Conservation (phyloP, 192 early-diverging fungal species). For the Coemansia sp. region DNA sequence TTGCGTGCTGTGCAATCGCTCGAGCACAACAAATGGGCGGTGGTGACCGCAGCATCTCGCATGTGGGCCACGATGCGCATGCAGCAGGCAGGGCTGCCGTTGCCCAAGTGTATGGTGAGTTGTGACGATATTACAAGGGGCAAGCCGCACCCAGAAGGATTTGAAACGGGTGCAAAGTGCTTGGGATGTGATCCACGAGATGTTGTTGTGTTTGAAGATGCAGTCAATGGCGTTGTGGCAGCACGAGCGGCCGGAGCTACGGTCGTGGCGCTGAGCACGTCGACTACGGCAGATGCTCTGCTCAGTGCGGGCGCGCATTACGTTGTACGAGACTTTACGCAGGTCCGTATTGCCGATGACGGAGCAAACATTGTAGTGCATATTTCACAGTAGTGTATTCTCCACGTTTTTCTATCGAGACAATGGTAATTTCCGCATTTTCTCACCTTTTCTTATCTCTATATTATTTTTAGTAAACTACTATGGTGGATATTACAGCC, state of each 20-base stretch:
- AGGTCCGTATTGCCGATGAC: slow-evolving; percentile 2
- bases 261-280: slow-evolving; percentile 33
- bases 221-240: slow-evolving; percentile 35
- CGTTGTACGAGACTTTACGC: slow-evolving; percentile 18
- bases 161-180: slow-evolving; percentile 11
- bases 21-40: slow-evolving; percentile 20
- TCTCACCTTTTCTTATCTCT: background rate
- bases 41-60: slow-evolving; percentile 34
- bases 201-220: slow-evolving; percentile 42
- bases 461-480: background rate
- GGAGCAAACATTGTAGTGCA: too few species aligned
- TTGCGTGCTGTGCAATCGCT: slow-evolving; percentile 8
- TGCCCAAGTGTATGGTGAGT: slow-evolving; percentile 21
- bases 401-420: too few species aligned
- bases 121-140: slow-evolving; percentile 13
- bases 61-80: slow-evolving; percentile 25
- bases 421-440: background rate
- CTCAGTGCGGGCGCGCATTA: slow-evolving; percentile 25
- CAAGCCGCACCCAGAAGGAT: slow-evolving; percentile 40
- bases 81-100: slow-evolving; percentile 20
- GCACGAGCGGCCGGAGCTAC: slow-evolving; percentile 29
- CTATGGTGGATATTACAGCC: slow-evolving; percentile 19
- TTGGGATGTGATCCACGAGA: slow-evolving; percentile 17
- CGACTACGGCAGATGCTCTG: slow-evolving; percentile 15
- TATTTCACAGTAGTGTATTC: too few species aligned